Conservation (phyloP, 148 eudicot genomes). For the Talinum fruticosum region DNA sequence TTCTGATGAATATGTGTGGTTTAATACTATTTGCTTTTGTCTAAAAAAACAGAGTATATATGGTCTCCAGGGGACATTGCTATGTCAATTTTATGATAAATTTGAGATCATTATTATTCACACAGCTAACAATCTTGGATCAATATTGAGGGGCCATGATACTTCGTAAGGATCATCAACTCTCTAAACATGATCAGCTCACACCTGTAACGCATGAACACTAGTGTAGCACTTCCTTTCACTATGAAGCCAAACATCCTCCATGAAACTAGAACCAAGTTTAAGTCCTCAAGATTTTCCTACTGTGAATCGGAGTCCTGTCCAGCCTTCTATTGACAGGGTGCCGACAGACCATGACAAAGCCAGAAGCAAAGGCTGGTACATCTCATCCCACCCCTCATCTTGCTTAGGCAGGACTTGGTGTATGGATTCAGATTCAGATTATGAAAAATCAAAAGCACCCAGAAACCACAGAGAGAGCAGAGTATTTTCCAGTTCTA, state of each 20-base stretch:
- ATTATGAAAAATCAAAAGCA: neutral
- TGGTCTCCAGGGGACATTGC: too few species aligned
- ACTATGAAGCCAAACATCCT: too few species aligned
- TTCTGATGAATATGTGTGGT: too few species aligned
- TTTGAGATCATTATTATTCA: neutral
- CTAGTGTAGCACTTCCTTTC: too few species aligned
- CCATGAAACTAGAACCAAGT: too few species aligned
- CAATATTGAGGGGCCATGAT: neutral
- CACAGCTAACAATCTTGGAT: neutral
- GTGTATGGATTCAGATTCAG: neutral
- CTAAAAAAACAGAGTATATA: too few species aligned
- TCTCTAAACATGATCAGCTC: neutral
- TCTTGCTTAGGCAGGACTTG: too few species aligned
- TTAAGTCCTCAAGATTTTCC: neutral
- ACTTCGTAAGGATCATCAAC: neutral
- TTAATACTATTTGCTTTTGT: too few species aligned
- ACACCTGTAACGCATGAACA: neutral
- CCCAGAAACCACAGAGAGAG: neutral
- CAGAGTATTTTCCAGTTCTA: neutral
- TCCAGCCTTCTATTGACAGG: neutral
- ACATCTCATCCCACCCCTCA: too few species aligned
- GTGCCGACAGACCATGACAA: too few species aligned
- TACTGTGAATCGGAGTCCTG: neutral
- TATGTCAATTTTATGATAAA: too few species aligned
- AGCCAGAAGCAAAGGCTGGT: too few species aligned